Conservation (phyloP, 176 grass and related monocot species). For the Raddia guianensis region DNA sequence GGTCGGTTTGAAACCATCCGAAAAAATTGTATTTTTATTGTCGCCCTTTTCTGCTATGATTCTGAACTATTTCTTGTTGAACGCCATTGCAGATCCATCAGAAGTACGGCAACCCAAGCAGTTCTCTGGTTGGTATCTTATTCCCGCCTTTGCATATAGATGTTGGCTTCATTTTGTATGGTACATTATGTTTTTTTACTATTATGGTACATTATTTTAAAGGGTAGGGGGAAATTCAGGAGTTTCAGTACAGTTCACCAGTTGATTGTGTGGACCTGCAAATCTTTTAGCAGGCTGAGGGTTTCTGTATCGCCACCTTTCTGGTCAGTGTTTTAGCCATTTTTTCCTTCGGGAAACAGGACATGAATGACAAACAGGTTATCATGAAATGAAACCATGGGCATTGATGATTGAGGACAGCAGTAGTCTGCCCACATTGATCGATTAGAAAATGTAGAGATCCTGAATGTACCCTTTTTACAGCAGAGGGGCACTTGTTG, state of each 20-base stretch:
- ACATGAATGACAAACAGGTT: neutral
- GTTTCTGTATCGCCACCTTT: neutral
- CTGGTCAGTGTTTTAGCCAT: slow-evolving; percentile 6
- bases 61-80: slow-evolving; percentile 13
- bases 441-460: slow-evolving; percentile 10
- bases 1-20: slow-evolving; percentile 32
- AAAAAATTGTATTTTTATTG: neutral
- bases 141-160: neutral
- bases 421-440: slow-evolving; percentile 24
- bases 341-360: slow-evolving; percentile 3
- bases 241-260: neutral
- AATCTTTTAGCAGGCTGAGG: neutral
- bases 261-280: slow-evolving; percentile 23
- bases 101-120: slow-evolving; percentile 64
- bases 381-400: neutral
- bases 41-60: slow-evolving; percentile 22
- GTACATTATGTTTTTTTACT: neutral
- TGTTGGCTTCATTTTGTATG: neutral
- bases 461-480: slow-evolving; percentile 8
- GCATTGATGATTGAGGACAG: slow-evolving; percentile 7
- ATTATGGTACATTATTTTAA: neutral
- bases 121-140: slow-evolving; percentile 43
- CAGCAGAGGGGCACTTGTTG: neutral
- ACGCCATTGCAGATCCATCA: slow-evolving; percentile 63
- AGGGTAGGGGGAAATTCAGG: neutral